A percentile compares a stretch with the other conserved stretches of the same genome.
Conservation (phyloP, 345 rosid genomes). For the Brassica cretica region DNA sequence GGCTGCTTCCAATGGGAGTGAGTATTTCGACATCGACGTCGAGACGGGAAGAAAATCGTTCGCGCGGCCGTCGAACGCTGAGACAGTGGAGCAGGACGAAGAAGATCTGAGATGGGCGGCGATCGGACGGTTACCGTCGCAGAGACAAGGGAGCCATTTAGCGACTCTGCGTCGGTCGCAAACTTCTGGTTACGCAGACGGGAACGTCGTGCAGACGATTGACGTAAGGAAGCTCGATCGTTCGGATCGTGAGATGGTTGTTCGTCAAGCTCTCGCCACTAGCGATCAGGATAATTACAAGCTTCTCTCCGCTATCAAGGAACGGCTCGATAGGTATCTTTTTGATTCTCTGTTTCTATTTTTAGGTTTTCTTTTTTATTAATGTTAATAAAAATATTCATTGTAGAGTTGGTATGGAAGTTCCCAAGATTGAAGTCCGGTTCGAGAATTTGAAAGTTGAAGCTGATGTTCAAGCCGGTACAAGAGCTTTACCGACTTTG, state of each 20-base stretch:
- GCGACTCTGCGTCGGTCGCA: slow-evolving; percentile 47
- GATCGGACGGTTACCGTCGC: slow-evolving; percentile 66
- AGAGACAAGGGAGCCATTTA: slow-evolving; percentile 46
- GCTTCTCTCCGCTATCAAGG: slow-evolving; percentile 71
- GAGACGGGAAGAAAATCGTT: slow-evolving; percentile 55
- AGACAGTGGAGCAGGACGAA: slow-evolving; percentile 66
- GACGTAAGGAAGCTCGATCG: slow-evolving; percentile 72
- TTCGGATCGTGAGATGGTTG: slow-evolving; percentile 59
- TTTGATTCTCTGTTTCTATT: not conserved
- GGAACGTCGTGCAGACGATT: slow-evolving; percentile 48
- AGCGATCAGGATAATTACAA: slow-evolving; percentile 71
- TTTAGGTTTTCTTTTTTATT: not conserved
- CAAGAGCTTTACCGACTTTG: slow-evolving; percentile 89
- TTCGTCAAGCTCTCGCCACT: slow-evolving; percentile 80
- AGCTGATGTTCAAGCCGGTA: slow-evolving; percentile 65
- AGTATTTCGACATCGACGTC: slow-evolving; percentile 69
- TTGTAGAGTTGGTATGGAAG: slow-evolving; percentile 71
- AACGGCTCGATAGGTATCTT: slow-evolving; percentile 68
- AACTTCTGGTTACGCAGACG: slow-evolving; percentile 34
- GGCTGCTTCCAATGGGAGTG: slow-evolving; percentile 75
- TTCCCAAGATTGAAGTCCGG: slow-evolving; percentile 74
- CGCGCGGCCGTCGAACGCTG: slow-evolving; percentile 69
- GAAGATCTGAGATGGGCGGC: slow-evolving; percentile 79
- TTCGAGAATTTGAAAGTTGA: slow-evolving; percentile 61
- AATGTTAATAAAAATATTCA: not conserved